A percentile compares a stretch with the other conserved stretches of the same genome.
phyloP scores from a whole-genome alignment of 1,139 yeast genomes.

The Magnusiomyces sp. region DNA sequence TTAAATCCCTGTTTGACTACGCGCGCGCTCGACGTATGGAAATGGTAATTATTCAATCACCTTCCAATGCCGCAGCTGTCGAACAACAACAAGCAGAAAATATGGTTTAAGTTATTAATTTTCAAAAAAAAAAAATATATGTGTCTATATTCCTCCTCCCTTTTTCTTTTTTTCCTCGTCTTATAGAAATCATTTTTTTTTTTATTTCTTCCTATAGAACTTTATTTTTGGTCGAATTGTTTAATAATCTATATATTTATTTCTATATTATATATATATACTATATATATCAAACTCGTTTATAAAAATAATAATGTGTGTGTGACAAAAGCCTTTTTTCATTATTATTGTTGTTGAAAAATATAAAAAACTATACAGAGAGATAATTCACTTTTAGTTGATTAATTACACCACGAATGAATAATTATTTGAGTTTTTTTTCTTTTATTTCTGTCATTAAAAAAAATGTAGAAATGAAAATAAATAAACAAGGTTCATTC shows the following conservation, averaged over 20 bases:
- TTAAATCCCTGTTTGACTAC: slow-evolving; percentile 65
- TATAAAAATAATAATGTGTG: background rate
- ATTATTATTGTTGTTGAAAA: background rate
- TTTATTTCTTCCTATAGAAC: background rate
- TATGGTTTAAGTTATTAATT: background rate
- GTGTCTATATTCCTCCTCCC: background rate
- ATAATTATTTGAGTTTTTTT: too few relatives aligned
- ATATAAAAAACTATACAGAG: background rate
- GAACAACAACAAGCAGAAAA: background rate
- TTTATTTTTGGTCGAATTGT: background rate
- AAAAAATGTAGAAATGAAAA: background rate
- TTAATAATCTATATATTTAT: background rate
- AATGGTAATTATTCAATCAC: slow-evolving; percentile 35
- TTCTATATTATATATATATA: background rate
- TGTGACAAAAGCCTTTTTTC: background rate
- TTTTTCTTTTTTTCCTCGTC: background rate
- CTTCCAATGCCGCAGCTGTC: background rate
- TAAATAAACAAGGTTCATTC: background rate
- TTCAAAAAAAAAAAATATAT: background rate
- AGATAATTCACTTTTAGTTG: background rate
- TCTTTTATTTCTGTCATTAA: background rate
- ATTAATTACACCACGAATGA: too few relatives aligned
- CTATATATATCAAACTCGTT: background rate
- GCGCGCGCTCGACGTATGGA: slow-evolving; percentile 73
- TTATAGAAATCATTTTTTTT: background rate